Evolutionary conservation across 2,329 filamentous ascomycete species (phyloP).

Genomic region (Botrytis elliptica): DNA sequence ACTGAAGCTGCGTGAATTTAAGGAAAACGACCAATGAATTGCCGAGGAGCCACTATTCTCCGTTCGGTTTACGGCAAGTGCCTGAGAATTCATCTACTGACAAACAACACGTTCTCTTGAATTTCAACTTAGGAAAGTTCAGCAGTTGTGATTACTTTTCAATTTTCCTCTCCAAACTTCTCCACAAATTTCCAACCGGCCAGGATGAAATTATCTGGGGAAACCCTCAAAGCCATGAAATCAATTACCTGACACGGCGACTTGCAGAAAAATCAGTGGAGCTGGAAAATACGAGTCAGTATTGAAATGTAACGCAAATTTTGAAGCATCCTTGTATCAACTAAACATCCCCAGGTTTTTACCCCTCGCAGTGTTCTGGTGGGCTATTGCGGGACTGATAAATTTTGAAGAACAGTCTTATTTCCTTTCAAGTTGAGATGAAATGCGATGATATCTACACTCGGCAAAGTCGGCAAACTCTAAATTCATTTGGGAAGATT

Average conservation of each 20-base stretch:
- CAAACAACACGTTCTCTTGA: not conserved
- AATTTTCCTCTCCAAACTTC: conserved; percentile 5
- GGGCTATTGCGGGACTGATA: not conserved
- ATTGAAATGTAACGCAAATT: not conserved
- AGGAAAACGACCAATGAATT: not conserved
- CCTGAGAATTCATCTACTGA: not conserved
- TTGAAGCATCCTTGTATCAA: conserved; percentile 5
- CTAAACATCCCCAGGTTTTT: not conserved
- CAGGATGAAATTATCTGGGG: not conserved
- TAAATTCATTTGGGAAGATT: not conserved
- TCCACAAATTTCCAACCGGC: not conserved
- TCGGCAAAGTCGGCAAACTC: not conserved
- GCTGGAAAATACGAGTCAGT: not conserved
- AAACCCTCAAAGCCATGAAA: not conserved
- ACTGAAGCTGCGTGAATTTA: not conserved
- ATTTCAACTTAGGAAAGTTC: not conserved
- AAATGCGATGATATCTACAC: not conserved
- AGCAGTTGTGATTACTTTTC: not conserved
- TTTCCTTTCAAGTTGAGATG: not conserved
- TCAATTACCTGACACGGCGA: conserved; percentile 3
- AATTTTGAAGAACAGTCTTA: not conserved
- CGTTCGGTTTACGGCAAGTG: not conserved
- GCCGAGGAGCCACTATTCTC: not conserved
- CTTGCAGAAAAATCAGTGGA: conserved; percentile 13
- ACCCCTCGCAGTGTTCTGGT: not conserved